Evolutionary conservation across 2,329 filamentous ascomycete genomes (phyloP).

Genomic region (Paramyrothecium roridum): DNA sequence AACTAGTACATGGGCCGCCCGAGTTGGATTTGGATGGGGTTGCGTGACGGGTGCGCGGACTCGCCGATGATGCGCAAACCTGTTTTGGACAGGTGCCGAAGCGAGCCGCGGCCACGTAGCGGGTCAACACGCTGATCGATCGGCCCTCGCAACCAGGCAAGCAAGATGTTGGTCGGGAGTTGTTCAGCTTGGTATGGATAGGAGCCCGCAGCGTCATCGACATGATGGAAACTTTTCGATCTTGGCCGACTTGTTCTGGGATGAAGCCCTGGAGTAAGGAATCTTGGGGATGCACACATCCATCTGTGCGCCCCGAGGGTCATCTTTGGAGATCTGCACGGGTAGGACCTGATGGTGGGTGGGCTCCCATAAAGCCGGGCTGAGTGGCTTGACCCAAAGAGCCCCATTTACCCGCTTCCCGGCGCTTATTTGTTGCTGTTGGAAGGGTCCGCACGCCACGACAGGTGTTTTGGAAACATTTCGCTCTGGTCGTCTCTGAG

Average conservation of each 20-base stretch:
- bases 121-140: not conserved
- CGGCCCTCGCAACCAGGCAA: not conserved
- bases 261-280: not conserved
- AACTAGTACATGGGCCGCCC: too few species aligned
- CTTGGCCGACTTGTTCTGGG: too few species aligned
- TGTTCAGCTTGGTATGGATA: not conserved
- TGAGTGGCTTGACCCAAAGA: not conserved
- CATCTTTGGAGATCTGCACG: not conserved
- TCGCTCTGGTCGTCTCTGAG: not conserved
- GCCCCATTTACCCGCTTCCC: not conserved
- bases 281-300: too few species aligned
- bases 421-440: not conserved
- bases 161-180: not conserved
- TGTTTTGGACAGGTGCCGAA: too few species aligned
- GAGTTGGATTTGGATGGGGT: too few species aligned
- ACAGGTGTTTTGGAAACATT: not conserved
- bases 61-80: too few species aligned
- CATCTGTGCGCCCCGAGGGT: too few species aligned
- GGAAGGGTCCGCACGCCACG: not conserved
- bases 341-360: not conserved
- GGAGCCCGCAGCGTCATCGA: not conserved
- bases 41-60: too few species aligned
- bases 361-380: not conserved
- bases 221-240: too few species aligned
- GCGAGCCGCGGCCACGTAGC: not conserved